Base-by-base conservation (phyloP, 257 asterid species). In the Nicotiana paniculata region DNA sequence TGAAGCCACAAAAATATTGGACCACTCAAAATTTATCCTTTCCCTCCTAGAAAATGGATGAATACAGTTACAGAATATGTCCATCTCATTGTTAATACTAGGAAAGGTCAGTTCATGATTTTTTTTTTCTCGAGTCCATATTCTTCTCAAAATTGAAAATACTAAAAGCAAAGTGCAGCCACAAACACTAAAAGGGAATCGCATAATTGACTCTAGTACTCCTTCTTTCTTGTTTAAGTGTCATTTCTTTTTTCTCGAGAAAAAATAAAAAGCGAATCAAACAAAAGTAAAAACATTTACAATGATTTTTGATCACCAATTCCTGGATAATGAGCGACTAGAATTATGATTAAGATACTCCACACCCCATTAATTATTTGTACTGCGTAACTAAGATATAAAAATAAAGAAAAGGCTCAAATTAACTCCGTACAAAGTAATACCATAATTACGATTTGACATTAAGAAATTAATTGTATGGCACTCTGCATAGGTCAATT, bases 1-100 rank as follows among this genome's bases (percentile, higher is more conserved):
- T 83, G 21, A 65, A 82, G 46, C 81, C 83, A 33, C 81, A 74
- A 16, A 86, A 81, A 72, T 61, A 11, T 18, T 4, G 64, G 58
- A 24, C 84, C 77, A 81, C 85, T 68, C 67, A 59, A 68, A 18
- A 53, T 6, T 12, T 46, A 24, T 33, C 21, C 61, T 28, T 64
- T 28, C 13, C 4, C 35, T 39, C 46, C 72, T 26, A 0, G 39
- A 43, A 74, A 28, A 48, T 58, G 32, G 24, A 74, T 26, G 4
- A 74, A 46, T 46, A 74, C 39, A 7, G 18, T 2, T 57, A 8
- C 0, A 43, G 51, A 43, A 26, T 72, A 46, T 72, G 28, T 9
- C 3, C 13, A 5, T 18, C 9, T 57, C 63, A 57, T 57, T 17
- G 1, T 16, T 57, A 16, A 57, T 18, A 57, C 63, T 16, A 57